phyloP scores from a whole-genome alignment of 768 basidiomycete genomes.

The Mycena metata region DNA sequence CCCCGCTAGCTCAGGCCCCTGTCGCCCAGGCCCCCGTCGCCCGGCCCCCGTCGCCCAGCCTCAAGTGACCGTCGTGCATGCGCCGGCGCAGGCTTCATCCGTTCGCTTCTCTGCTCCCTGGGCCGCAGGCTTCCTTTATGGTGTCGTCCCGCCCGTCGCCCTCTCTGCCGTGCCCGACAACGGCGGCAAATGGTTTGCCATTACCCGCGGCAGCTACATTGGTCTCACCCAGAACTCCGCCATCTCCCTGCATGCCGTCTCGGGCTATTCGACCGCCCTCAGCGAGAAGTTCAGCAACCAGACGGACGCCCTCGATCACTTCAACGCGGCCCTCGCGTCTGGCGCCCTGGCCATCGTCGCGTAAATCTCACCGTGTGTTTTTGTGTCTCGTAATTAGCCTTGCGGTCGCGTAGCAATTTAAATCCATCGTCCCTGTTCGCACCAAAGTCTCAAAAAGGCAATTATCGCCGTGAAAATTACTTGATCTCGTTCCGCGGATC shows the following conservation, averaged over 20 bases:
- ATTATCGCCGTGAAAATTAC: too few species aligned
- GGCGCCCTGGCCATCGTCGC: neutral
- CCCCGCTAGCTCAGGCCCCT: too few species aligned
- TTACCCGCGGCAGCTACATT: slow-evolving; percentile 1
- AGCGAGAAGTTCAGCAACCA: neutral
- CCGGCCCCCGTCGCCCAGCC: neutral
- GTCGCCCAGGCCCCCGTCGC: neutral
- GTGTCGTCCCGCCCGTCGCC: neutral
- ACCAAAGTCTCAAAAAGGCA: too few species aligned
- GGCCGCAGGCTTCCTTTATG: neutral
- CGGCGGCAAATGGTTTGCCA: slow-evolving; percentile 1
- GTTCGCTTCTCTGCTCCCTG: neutral
- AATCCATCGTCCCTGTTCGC: too few species aligned
- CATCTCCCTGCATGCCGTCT: neutral
- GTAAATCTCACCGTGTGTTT: neutral
- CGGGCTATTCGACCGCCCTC: neutral
- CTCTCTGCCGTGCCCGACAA: slow-evolving; percentile 1
- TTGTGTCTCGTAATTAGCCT: neutral
- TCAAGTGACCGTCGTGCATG: too few species aligned
- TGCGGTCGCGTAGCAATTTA: too few species aligned
- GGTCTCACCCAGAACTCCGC: slow-evolving; percentile 1
- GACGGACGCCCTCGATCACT: neutral
- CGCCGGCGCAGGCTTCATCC: too few species aligned
- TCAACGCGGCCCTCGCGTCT: slow-evolving; percentile 3
- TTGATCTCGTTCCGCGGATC: too few species aligned